These are phyloP conservation scores for Fagus crenata DNA, from an alignment of 306 rosid species.

Conservation along the genomic window DNA sequence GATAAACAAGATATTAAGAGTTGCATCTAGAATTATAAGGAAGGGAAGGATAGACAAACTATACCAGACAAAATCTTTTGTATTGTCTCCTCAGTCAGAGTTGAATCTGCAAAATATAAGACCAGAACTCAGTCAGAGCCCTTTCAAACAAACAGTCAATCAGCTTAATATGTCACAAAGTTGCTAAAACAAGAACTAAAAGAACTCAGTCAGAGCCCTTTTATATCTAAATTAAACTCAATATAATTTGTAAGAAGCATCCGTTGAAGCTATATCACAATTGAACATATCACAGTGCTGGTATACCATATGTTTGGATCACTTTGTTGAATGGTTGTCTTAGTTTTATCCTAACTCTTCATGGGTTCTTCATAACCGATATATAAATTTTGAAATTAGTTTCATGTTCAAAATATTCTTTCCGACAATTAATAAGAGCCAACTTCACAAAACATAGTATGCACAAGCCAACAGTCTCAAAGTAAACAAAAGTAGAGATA, in stretches of 20 bases:
- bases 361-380: not conserved
- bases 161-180: constrained; percentile 3
- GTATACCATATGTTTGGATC: not conserved
- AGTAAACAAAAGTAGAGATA: constrained; percentile 13
- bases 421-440: not conserved
- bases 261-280: not conserved
- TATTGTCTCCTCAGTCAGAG: constrained; percentile 60
- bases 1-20: constrained; percentile 12
- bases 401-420: not conserved
- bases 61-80: constrained; percentile 66
- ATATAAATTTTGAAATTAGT: not conserved
- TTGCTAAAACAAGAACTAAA: not conserved
- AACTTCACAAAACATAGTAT: not conserved
- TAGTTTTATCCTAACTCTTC: not conserved
- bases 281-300: not conserved
- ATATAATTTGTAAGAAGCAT: not conserved
- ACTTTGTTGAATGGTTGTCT: constrained; percentile 1
- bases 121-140: constrained; percentile 19
- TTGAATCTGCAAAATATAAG: constrained; percentile 49
- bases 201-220: not conserved
- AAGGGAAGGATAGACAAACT: not conserved
- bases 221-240: not conserved
- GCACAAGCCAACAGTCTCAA: constrained; percentile 12
- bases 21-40: no score
- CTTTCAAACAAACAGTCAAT: not conserved